A percentile compares a stretch with the other conserved stretches of the same genome.
These are phyloP conservation scores for Mollisia scopiformis DNA, from an alignment of 2,329 filamentous ascomycete species.

Conservation along the genomic window DNA sequence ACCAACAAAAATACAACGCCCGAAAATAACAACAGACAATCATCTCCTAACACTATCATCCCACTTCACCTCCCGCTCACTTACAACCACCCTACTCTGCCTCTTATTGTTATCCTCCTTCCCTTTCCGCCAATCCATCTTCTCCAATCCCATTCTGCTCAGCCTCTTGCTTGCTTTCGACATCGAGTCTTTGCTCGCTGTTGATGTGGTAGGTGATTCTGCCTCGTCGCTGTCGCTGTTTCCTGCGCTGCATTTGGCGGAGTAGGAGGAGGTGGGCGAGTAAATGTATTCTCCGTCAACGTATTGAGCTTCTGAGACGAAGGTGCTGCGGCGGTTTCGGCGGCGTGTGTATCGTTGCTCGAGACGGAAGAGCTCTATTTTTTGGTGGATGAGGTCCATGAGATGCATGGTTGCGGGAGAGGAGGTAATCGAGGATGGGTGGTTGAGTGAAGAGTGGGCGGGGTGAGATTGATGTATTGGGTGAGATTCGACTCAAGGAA, in stretches of 20 bases:
- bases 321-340: conserved; percentile 83
- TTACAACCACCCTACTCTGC: conserved; percentile 17
- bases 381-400: conserved; percentile 63
- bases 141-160: conserved; percentile 29
- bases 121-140: conserved; percentile 33
- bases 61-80: conserved; percentile 28
- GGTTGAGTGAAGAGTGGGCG: background rate
- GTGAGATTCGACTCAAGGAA: background rate
- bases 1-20: conserved; percentile 10
- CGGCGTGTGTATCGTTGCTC: conserved; percentile 94
- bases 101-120: conserved; percentile 19
- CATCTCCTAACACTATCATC: conserved; percentile 13
- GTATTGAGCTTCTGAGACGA: conserved; percentile 87
- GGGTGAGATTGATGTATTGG: background rate
- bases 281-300: conserved; percentile 96
- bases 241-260: conserved; percentile 39
- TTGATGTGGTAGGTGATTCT: conserved; percentile 5
- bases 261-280: conserved; percentile 50
- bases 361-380: conserved; percentile 89
- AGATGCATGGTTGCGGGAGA: conserved; percentile 42
- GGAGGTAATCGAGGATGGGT: conserved; percentile 1
- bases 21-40: no score
- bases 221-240: conserved; percentile 26
- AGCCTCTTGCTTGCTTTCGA: conserved; percentile 22
- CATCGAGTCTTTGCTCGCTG: conserved; percentile 16